These are phyloP conservation scores for Talaromyces pinophilus DNA, from an alignment of 2,329 filamentous ascomycete genomes.

Conservation along the genomic window DNA sequence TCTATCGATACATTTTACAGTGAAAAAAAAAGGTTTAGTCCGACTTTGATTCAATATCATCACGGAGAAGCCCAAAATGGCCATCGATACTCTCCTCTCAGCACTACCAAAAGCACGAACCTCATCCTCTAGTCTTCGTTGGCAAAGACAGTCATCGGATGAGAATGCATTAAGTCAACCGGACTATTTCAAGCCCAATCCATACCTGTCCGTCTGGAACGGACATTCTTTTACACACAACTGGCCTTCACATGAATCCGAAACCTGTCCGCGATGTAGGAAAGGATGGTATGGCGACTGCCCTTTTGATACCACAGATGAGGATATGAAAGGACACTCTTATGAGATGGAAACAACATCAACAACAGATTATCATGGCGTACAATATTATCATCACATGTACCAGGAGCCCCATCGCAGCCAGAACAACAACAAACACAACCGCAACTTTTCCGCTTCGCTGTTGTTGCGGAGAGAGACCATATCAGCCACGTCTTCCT, in stretches of 20 bases:
- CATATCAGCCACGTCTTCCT: background rate
- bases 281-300: conserved; percentile 17
- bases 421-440: background rate
- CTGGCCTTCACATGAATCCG: conserved; percentile 9
- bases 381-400: background rate
- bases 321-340: background rate
- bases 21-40: background rate
- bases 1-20: background rate
- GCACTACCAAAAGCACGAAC: background rate
- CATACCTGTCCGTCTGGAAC: conserved; percentile 5
- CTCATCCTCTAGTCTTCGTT: background rate
- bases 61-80: background rate
- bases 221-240: conserved; percentile 18
- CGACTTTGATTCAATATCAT: background rate
- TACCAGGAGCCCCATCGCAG: background rate
- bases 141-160: background rate
- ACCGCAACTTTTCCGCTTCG: conserved; percentile 13
- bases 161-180: background rate
- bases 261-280: conserved; percentile 12
- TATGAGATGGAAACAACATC: background rate
- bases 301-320: background rate
- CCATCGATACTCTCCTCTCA: background rate
- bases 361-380: background rate
- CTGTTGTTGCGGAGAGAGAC: conserved; percentile 2
- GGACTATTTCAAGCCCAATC: conserved; percentile 12